Base-by-base conservation (phyloP, 768 basidiomycete species). In the Lyophyllum atratum region DNA sequence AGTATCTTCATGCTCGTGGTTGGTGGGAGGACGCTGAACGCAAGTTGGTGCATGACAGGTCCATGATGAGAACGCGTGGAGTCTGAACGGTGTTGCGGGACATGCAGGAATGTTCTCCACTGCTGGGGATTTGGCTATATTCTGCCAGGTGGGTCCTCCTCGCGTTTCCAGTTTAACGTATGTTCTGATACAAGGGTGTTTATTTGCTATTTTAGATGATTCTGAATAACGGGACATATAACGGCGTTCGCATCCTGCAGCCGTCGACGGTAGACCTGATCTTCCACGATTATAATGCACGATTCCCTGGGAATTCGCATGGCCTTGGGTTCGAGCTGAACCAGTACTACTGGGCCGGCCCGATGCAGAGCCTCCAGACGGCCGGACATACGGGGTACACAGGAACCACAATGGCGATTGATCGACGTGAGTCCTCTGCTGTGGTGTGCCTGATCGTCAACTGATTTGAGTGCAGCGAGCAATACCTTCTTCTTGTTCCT, bases 1-100 rank as follows among this genome's bases (percentile, higher is more conserved):
- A 58, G 60, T 49, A 37, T n/a, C n/a, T n/a, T n/a, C n/a, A n/a
- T n/a, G n/a, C n/a, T n/a, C 6, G 34, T 12, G 12, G 14, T 37
- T 12, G 4, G 34, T 14, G 34, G 34, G 14, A 4, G 34, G 17
- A 4, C 34, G 34, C 17, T 37, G 8, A 14, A 37, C 3, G 34
- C 12, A 3, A 15, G 14, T 15, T 37, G 6, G 11, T 7, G 8
- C 11, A 37, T 25, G 12, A 9, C 42, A 68, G 66, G 66, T 70
- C 4, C 69, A 70, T 52, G 69, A 70, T 42, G 69, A 70, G 33
- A 70, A 70, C 48, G 66, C 66, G 33, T 70, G 69, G 67, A 63
- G 67, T 40, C 47, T 67, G 45, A 54, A 66, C 17, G 69, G 69
- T 12, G 67, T 70, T 22, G 55, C 67, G 4, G 67, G 69, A 21